These are phyloP conservation scores for Phlebiopsis gigantea DNA, from an alignment of 768 basidiomycete species.

Conservation along the genomic window DNA sequence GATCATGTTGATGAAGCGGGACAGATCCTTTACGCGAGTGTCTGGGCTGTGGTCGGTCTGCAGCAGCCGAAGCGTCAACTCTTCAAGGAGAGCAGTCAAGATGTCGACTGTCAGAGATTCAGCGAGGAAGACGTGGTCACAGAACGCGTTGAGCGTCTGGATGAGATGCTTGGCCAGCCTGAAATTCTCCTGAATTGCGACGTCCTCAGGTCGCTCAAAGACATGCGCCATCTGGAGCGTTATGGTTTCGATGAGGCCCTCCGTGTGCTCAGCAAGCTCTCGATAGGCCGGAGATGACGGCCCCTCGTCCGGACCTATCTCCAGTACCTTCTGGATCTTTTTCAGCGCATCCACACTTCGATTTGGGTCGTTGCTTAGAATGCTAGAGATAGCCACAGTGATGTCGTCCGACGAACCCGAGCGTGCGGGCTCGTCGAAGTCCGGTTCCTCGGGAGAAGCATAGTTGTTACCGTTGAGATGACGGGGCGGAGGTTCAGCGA, in stretches of 20 bases:
- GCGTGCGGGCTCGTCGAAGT: conserved; percentile 20
- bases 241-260: conserved; percentile 86
- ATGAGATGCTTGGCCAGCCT: conserved; percentile 96
- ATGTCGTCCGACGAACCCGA: conserved; percentile 51
- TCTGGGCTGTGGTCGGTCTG: conserved; percentile 88
- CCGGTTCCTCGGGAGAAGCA: not conserved
- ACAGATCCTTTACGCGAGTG: conserved; percentile 86
- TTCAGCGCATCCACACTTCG: conserved; percentile 93
- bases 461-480: conserved; percentile 1
- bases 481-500: not conserved
- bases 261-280: conserved; percentile 72
- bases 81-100: conserved; percentile 82
- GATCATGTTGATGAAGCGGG: conserved; percentile 98
- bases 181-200: conserved; percentile 76
- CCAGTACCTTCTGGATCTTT: conserved; percentile 82
- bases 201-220: conserved; percentile 76
- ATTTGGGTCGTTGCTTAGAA: conserved; percentile 79
- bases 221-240: conserved; percentile 88
- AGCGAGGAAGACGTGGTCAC: conserved; percentile 83
- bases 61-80: conserved; percentile 84
- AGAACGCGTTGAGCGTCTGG: conserved; percentile 92
- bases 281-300: conserved; percentile 65
- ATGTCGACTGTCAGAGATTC: conserved; percentile 84
- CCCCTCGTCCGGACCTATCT: conserved; percentile 69
- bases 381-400: conserved; percentile 79